A percentile compares a stretch with the other conserved stretches of the same genome.
These are phyloP conservation scores for Phyllosticta capitalensis DNA, from an alignment of 2,329 filamentous ascomycete species.

Conservation along the genomic window DNA sequence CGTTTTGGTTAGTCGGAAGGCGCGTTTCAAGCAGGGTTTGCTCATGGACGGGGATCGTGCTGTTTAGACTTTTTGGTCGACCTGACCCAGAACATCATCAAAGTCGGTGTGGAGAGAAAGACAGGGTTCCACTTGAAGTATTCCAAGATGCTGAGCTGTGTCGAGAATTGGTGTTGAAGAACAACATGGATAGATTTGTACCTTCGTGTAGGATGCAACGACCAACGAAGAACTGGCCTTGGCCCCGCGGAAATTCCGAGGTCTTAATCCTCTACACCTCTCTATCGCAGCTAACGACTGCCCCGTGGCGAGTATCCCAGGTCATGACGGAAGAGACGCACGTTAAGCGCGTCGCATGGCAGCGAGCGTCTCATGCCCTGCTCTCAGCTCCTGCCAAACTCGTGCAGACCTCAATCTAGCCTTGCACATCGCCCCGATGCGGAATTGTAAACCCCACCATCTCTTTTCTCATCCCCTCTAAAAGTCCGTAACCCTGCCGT, in stretches of 20 bases:
- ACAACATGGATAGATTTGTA: too few relatives aligned
- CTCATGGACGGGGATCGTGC: neutral
- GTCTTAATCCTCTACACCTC: neutral
- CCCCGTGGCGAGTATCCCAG: neutral
- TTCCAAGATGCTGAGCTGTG: too few relatives aligned
- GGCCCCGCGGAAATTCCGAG: neutral
- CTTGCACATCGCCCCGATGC: neutral
- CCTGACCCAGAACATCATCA: neutral
- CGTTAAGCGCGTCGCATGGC: neutral
- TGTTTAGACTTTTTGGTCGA: neutral
- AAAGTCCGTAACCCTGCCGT: conserved; percentile 91
- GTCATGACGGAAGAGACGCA: neutral
- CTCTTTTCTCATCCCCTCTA: conserved; percentile 11
- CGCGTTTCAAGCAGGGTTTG: neutral
- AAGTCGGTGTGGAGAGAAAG: too few relatives aligned
- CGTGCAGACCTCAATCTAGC: neutral
- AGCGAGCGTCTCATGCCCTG: neutral
- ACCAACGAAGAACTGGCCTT: too few relatives aligned
- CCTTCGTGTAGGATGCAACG: too few relatives aligned
- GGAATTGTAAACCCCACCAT: neutral
- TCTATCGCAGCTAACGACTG: neutral
- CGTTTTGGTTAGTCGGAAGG: neutral
- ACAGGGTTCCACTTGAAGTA: too few relatives aligned
- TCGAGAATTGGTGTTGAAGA: too few relatives aligned
- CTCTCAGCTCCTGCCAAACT: neutral